Percentiles rank a stretch among this genome's conserved stretches.
Evolutionary conservation across 129 eudicot species (phyloP).

Genomic region (Ambrosia artemisiifolia): DNA sequence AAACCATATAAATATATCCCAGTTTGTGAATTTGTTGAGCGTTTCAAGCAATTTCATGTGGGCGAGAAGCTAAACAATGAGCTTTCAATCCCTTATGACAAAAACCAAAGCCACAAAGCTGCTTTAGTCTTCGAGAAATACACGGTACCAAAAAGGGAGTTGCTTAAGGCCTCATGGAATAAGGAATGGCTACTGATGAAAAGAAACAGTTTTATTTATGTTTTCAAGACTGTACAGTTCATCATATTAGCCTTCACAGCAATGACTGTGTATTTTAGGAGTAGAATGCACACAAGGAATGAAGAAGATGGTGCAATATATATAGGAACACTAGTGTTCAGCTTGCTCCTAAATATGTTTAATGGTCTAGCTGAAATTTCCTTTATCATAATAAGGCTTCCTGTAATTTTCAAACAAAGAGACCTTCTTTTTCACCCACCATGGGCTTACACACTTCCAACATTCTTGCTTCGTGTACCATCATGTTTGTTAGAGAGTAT

Average conservation of each 20-base stretch:
- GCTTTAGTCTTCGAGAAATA: slow-evolving; percentile 54
- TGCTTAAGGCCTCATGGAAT: slow-evolving; percentile 63
- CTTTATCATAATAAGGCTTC: slow-evolving; percentile 59
- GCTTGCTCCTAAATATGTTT: slow-evolving; percentile 58
- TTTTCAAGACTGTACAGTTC: slow-evolving; percentile 59
- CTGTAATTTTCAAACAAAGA: slow-evolving; percentile 79
- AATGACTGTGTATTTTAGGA: slow-evolving; percentile 54
- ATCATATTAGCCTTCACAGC: slow-evolving; percentile 46
- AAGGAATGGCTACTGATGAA: slow-evolving; percentile 77
- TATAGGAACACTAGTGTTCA: slow-evolving; percentile 53
- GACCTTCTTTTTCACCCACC: slow-evolving; percentile 80
- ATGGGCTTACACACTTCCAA: slow-evolving; percentile 74
- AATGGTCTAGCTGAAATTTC: slow-evolving; percentile 77
- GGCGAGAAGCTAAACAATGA: slow-evolving; percentile 54
- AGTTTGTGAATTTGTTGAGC: slow-evolving; percentile 44
- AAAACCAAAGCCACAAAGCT: slow-evolving; percentile 49
- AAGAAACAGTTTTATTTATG: slow-evolving; percentile 66
- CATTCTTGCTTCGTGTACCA: slow-evolving; percentile 58
- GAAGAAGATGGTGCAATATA: slow-evolving; percentile 58
- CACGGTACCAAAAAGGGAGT: slow-evolving; percentile 48
- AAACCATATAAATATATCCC: slow-evolving; percentile 55
- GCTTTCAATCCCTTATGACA: slow-evolving; percentile 62
- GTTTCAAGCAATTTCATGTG: slow-evolving; percentile 55
- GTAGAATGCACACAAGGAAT: slow-evolving; percentile 41
- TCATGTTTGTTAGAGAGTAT: slow-evolving; percentile 55